These are phyloP conservation scores for Ilyonectria robusta DNA, from an alignment of 2,329 filamentous ascomycete species.

Conservation along the genomic window DNA sequence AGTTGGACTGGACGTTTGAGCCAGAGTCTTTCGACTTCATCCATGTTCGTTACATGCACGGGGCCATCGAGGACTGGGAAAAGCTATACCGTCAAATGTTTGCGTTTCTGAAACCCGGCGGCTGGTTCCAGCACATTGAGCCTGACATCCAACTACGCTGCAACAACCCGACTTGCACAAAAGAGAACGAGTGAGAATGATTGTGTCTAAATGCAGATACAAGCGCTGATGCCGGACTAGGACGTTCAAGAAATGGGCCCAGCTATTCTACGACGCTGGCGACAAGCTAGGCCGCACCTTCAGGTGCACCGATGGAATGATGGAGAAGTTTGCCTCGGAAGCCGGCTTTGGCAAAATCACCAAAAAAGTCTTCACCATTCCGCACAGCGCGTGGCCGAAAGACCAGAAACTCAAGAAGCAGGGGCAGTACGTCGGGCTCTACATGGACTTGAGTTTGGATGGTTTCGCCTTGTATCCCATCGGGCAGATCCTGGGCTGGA, in stretches of 20 bases:
- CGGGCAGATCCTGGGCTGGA: conserved; percentile 26
- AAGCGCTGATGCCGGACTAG: conserved; percentile 12
- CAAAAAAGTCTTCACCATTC: conserved; percentile 24
- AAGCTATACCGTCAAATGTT: conserved; percentile 36
- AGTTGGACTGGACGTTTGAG: conserved; percentile 30
- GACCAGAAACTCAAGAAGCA: conserved; percentile 29
- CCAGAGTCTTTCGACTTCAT: conserved; percentile 35
- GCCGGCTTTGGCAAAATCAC: conserved; percentile 27
- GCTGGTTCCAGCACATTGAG: conserved; percentile 38
- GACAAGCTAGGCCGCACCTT: conserved; percentile 35
- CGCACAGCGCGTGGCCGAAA: conserved; percentile 32
- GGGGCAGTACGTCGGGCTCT: conserved; percentile 30
- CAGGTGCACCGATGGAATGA: conserved; percentile 28
- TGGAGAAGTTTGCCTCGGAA: conserved; percentile 20
- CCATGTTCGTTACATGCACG: conserved; percentile 37
- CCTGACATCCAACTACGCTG: conserved; percentile 32
- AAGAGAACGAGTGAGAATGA: too few species aligned
- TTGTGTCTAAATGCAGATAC: background rate
- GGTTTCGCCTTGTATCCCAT: conserved; percentile 27
- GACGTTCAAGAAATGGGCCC: conserved; percentile 35
- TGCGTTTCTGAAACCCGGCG: conserved; percentile 31
- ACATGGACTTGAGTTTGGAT: conserved; percentile 30
- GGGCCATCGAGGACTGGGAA: conserved; percentile 32
- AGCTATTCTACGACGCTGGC: conserved; percentile 35
- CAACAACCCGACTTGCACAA: conserved; percentile 17